Base-by-base conservation (phyloP, 257 asterid species). In the Solanum piurae region DNA sequence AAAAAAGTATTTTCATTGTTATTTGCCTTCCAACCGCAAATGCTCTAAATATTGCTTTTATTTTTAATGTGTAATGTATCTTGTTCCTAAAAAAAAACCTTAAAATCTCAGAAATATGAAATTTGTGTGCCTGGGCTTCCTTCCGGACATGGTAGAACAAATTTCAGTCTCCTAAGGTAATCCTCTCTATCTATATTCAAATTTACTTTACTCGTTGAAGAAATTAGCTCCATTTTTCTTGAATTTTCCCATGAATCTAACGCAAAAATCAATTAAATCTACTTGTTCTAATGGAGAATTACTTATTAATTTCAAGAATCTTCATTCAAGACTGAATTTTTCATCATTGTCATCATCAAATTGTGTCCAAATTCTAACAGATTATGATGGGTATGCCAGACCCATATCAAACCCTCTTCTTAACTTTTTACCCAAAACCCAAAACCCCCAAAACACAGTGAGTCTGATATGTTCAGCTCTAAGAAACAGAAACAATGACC, bases 361-460 rank as follows among this genome's bases (percentile, higher is more conserved):
- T n/a, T 89, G 84, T 85, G 88, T 94, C 84, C 97, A 93, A 86
- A 82, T 58, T 23, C 66, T 88, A 31, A 60, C 73, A 69, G 79
- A 68, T 12, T 75, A 83, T 68, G n/a, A 27, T 84, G 87, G 69
- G 49, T 14, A 86, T 20, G 12, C 2, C 88, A 88, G 71, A 29
- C 90, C 93, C 36, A 33, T 89, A 73, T 75, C 91, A 87, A 94
- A 89, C 88, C 93, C 98, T 16, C 86, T 95, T 29, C 92, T 91
- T 93, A 92, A 90, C 90, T 92, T 97, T 83, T 94, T 97, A 55
- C 94, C 96, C 9, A 90, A 91, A 76, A 89, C 92, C 83, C 92
- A 92, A 69, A 95, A 95, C 88, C 98, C 98, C 4, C 93, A 92
- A 90, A 94, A 95, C 87, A 73, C 94, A 10, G 99, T 97, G 36